These are phyloP conservation scores for Solanum pennellii DNA, from an alignment of 257 asterid genomes.

Conservation along the genomic window DNA sequence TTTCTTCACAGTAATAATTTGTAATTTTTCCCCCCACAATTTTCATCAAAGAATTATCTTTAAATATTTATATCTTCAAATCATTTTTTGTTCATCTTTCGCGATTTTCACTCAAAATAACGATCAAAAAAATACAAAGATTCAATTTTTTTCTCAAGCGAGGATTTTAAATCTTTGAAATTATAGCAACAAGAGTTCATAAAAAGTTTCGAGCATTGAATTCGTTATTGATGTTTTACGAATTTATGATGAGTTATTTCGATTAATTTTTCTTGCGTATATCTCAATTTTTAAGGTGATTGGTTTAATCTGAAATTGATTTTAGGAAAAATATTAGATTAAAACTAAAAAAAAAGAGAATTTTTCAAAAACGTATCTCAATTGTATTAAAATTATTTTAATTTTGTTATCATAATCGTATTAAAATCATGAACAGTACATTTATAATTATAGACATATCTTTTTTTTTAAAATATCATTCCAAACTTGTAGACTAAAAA, in stretches of 20 bases:
- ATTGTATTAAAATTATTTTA: background rate
- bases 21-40: too few relatives aligned
- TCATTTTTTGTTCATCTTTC: background rate
- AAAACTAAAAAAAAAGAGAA: too few relatives aligned
- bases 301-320: too few relatives aligned
- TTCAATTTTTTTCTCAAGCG: background rate
- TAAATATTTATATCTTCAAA: background rate
- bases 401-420: too few relatives aligned
- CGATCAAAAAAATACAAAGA: background rate
- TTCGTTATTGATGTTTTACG: background rate
- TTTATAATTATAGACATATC: too few relatives aligned
- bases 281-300: background rate
- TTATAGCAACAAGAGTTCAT: too few relatives aligned
- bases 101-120: background rate
- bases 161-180: too few relatives aligned
- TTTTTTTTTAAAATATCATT: too few relatives aligned
- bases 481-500: too few relatives aligned
- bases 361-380: background rate
- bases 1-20: background rate
- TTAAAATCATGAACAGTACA: background rate
- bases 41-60: too few relatives aligned
- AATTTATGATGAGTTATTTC: too few relatives aligned
- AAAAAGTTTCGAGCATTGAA: background rate
- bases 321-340: background rate
- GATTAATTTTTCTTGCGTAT: background rate